Conservation (phyloP, 2,329 filamentous ascomycete species). For the Zasmidium angulare region DNA sequence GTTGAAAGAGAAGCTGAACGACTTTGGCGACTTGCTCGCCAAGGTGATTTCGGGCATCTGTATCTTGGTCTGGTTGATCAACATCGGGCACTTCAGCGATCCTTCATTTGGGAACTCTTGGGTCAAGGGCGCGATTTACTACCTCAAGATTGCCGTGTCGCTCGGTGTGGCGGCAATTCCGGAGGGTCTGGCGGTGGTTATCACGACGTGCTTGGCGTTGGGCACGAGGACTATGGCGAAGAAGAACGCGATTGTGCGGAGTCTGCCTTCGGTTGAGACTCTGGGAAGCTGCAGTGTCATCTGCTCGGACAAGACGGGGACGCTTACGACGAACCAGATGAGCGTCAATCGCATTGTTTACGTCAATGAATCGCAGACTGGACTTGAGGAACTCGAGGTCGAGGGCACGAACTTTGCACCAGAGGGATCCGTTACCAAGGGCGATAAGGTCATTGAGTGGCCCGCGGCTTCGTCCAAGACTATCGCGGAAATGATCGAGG, state of each 20-base stretch:
- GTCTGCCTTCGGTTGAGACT: constrained; percentile 93
- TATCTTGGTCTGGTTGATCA: constrained; percentile 95
- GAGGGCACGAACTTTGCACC: constrained; percentile 92
- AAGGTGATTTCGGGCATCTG: constrained; percentile 99
- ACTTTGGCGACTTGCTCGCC: constrained; percentile 92
- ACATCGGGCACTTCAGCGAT: constrained; percentile 95
- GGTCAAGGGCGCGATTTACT: constrained; percentile 98
- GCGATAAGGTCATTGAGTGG: constrained; percentile 68
- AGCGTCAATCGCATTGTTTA: constrained; percentile 92
- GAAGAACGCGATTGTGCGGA: constrained; percentile 96
- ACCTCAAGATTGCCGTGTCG: constrained; percentile 98
- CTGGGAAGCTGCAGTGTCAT: constrained; percentile 98
- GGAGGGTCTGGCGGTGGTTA: constrained; percentile 94
- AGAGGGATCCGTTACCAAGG: constrained; percentile 66
- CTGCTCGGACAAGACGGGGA: constrained; percentile 99
- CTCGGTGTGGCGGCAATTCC: constrained; percentile 97
- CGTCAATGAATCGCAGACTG: constrained; percentile 69
- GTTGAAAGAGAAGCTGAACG: constrained; percentile 96
- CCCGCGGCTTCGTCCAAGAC: constrained; percentile 71
- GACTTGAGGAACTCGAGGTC: constrained; percentile 81
- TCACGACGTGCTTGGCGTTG: constrained; percentile 95
- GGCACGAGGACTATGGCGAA: constrained; percentile 98
- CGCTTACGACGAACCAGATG: constrained; percentile 98
- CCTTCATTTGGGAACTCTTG: constrained; percentile 82
- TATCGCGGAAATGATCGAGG: constrained; percentile 72